phyloP scores from a whole-genome alignment of 805 yeast species.

The Tetrapisispora taiwanensis region DNA sequence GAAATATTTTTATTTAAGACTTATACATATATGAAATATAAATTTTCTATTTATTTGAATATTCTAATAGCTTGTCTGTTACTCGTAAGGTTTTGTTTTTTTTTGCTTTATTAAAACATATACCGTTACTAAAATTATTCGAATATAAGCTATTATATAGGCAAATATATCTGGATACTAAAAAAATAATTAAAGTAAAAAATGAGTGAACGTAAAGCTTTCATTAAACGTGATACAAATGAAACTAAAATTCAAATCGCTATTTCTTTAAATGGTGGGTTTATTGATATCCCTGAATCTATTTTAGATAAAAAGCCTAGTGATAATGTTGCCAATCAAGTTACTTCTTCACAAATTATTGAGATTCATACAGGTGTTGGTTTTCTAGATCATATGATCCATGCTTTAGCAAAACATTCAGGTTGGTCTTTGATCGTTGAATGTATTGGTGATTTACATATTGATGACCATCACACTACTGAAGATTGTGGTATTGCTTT shows the following conservation, averaged over 20 bases:
- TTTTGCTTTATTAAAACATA: no score
- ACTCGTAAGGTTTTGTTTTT: no score
- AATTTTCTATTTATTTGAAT: no score
- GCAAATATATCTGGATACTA: no score
- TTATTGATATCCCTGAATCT: conserved; percentile 50
- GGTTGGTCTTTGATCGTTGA: conserved; percentile 91
- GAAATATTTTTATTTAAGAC: no score
- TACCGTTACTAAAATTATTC: no score
- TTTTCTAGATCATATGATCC: conserved; percentile 93
- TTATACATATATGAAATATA: no score
- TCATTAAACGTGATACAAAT: conserved; percentile 58
- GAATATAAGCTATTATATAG: no score
- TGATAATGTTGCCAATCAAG: conserved; percentile 54
- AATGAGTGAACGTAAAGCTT: conserved; percentile 27
- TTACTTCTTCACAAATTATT: conserved; percentile 61
- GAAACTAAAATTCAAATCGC: conserved; percentile 90
- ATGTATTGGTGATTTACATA: conserved; percentile 89
- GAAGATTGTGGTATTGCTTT: conserved; percentile 93
- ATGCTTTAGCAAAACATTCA: conserved; percentile 91
- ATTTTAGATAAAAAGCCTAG: conserved; percentile 34
- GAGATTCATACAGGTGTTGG: conserved; percentile 87
- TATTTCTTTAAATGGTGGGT: conserved; percentile 76
- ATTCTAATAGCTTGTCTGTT: no score
- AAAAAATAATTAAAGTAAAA: not conserved
- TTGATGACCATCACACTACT: conserved; percentile 94